These are phyloP conservation scores for Wickerhamomyces chaumierensis DNA, from an alignment of 805 yeast genomes.

Conservation along the genomic window DNA sequence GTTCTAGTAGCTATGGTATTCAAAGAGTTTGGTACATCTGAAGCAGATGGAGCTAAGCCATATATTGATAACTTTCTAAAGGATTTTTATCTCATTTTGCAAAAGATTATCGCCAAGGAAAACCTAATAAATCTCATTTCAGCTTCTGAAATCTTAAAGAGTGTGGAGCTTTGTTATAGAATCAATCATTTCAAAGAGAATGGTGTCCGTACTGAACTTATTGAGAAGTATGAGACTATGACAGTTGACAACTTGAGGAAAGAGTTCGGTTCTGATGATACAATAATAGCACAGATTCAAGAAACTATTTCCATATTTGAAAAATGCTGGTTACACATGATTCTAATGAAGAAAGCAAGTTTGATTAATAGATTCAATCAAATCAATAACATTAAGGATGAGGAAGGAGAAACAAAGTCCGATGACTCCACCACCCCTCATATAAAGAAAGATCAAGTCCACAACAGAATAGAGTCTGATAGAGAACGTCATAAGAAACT, in stretches of 20 bases:
- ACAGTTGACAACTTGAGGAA: constrained; percentile 1
- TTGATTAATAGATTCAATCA: constrained; percentile 14
- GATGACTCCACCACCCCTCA: background rate
- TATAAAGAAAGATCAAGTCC: constrained; percentile 38
- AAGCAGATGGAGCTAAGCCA: constrained; percentile 5
- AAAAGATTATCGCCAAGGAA: constrained; percentile 25
- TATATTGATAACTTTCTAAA: constrained; percentile 17
- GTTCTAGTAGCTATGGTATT: constrained; percentile 34
- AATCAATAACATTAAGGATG: constrained; percentile 7
- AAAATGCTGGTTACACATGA: background rate
- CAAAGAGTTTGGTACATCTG: background rate
- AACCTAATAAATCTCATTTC: constrained; percentile 11
- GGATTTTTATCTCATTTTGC: constrained; percentile 24
- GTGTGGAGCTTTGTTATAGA: constrained; percentile 10
- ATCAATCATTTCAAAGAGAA: constrained; percentile 3
- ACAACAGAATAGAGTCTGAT: constrained; percentile 83
- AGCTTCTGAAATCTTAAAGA: constrained; percentile 11
- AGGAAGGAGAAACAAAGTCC: background rate
- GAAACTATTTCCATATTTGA: background rate
- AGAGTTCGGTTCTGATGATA: background rate
- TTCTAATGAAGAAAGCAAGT: constrained; percentile 5
- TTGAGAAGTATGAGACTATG: constrained; percentile 1
- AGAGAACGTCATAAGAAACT: constrained; percentile 81
- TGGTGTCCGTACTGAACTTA: background rate
- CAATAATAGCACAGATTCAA: background rate